Evolutionary conservation across 805 yeast genomes (phyloP).

Genomic region (Yamadazyma sp.): DNA sequence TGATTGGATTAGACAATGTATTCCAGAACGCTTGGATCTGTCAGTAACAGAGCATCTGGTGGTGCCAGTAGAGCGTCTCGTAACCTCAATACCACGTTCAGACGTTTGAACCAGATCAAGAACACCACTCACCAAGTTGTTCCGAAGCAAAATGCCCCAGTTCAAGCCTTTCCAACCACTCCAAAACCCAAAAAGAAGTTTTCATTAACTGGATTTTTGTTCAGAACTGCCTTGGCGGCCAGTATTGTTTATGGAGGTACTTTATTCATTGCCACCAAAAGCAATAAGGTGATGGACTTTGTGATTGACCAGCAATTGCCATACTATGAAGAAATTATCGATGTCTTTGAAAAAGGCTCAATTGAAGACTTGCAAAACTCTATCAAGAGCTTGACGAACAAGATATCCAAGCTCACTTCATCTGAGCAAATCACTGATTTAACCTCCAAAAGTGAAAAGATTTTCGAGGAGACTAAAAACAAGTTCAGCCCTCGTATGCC

Average conservation of each 20-base stretch:
- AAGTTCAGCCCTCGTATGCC: constrained; percentile 21
- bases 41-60: not conserved
- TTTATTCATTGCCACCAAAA: constrained; percentile 42
- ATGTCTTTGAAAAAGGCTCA: constrained; percentile 36
- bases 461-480: constrained; percentile 37
- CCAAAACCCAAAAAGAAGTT: constrained; percentile 22
- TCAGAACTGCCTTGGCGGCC: constrained; percentile 28
- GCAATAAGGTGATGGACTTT: constrained; percentile 44
- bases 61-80: not conserved
- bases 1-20: constrained; percentile 11
- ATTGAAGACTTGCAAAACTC: constrained; percentile 29
- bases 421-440: constrained; percentile 35
- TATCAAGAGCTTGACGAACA: constrained; percentile 19
- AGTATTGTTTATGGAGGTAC: constrained; percentile 39
- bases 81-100: not conserved
- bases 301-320: constrained; percentile 45
- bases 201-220: constrained; percentile 30
- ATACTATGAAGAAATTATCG: constrained; percentile 41
- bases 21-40: not conserved
- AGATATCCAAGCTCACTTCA: constrained; percentile 28
- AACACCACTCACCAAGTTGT: not conserved
- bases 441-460: constrained; percentile 31
- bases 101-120: constrained; percentile 2
- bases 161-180: constrained; percentile 2
- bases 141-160: not conserved